Conservation (phyloP, 2,329 filamentous ascomycete genomes). For the Curvularia hawaiiensis region DNA sequence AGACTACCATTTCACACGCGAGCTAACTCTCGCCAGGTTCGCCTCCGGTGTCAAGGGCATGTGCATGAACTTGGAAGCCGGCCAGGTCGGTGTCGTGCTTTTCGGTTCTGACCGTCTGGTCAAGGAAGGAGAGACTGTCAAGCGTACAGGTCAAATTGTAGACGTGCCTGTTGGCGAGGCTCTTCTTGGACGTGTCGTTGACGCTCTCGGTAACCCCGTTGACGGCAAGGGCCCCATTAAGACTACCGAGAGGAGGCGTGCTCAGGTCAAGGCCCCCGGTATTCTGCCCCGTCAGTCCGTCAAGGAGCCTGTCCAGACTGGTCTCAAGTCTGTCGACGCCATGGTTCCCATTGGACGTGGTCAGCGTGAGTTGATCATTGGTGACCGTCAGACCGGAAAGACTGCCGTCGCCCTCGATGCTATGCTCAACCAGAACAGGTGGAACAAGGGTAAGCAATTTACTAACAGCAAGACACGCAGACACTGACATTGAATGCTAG, state of each 20-base stretch:
- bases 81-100: slow-evolving; percentile 99
- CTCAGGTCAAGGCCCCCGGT: slow-evolving; percentile 98
- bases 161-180: slow-evolving; percentile 93
- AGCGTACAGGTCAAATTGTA: slow-evolving; percentile 99
- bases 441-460: slow-evolving; percentile 71
- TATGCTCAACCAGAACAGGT: slow-evolving; percentile 99
- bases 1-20: too few relatives aligned
- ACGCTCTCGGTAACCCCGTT: slow-evolving; percentile 98
- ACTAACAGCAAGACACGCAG: too few relatives aligned
- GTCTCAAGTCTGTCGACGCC: slow-evolving; percentile 98
- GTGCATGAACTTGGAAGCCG: slow-evolving; percentile 99
- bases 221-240: slow-evolving; percentile 99
- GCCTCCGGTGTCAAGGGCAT: slow-evolving; percentile 99
- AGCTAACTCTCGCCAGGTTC: slow-evolving; percentile 61
- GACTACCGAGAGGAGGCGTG: slow-evolving; percentile 89
- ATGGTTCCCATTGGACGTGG: slow-evolving; percentile 99
- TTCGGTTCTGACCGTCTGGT: slow-evolving; percentile 99
- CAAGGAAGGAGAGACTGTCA: slow-evolving; percentile 99
- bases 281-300: slow-evolving; percentile 97
- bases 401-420: slow-evolving; percentile 97
- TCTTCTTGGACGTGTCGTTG: slow-evolving; percentile 96
- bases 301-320: slow-evolving; percentile 98
- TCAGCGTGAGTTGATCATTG: slow-evolving; percentile 99
- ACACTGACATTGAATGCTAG: neutral
- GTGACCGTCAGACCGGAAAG: slow-evolving; percentile 99